Percentiles rank a stretch among this genome's conserved stretches.
These are phyloP conservation scores for Cytospora paraplurivora DNA, from an alignment of 2,329 filamentous ascomycete species.

Conservation along the genomic window DNA sequence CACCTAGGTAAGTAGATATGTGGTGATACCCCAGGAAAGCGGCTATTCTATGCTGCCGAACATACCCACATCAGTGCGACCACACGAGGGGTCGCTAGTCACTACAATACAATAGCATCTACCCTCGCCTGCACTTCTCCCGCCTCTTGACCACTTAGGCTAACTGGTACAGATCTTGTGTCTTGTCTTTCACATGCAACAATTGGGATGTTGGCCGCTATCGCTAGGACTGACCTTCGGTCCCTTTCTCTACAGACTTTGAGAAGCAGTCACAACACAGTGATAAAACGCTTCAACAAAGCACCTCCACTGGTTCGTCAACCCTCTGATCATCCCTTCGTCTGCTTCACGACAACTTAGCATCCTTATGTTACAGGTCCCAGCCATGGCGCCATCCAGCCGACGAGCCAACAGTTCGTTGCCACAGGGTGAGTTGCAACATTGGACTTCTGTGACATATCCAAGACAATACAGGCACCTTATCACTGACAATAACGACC, in stretches of 20 bases:
- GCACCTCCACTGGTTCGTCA: constrained; percentile 34
- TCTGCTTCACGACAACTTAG: background rate
- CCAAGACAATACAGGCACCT: constrained; percentile 12
- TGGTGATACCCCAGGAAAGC: constrained; percentile 7
- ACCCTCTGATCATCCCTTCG: constrained; percentile 10
- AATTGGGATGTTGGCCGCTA: constrained; percentile 41
- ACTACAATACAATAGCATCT: constrained; percentile 15
- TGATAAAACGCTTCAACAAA: constrained; percentile 31
- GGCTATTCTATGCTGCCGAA: constrained; percentile 18
- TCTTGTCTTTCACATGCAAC: constrained; percentile 9
- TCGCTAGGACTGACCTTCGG: constrained; percentile 41
- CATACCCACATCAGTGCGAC: constrained; percentile 15
- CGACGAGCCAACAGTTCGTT: constrained; percentile 61
- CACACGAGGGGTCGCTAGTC: constrained; percentile 5
- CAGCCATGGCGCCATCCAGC: constrained; percentile 55
- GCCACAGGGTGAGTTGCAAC: constrained; percentile 47
- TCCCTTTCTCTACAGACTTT: constrained; percentile 30
- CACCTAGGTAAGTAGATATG: constrained; percentile 3
- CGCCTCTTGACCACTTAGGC: background rate
- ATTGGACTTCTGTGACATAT: background rate
- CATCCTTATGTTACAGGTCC: constrained; percentile 34
- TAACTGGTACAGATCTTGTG: constrained; percentile 3
- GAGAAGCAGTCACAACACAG: constrained; percentile 27
- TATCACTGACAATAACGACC: constrained; percentile 17
- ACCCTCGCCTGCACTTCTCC: constrained; percentile 12